phyloP scores from a whole-genome alignment of 2,329 filamentous ascomycete species.

The Neonectria hederae region DNA sequence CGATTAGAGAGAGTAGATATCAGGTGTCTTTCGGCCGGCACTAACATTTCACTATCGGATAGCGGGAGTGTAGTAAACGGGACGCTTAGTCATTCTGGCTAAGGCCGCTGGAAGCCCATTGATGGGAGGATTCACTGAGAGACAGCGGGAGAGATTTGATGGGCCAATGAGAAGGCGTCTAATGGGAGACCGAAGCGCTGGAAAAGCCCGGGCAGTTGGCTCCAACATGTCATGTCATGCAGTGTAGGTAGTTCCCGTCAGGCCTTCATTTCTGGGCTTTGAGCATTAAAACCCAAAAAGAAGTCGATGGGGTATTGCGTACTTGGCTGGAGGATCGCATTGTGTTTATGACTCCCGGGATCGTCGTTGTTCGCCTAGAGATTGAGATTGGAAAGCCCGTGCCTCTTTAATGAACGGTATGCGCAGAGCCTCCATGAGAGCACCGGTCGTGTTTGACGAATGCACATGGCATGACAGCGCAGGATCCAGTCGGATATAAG shows the following conservation, averaged over 20 bases:
- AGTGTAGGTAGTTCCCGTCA: background rate
- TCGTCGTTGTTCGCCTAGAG: background rate
- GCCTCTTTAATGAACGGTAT: background rate
- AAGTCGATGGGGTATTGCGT: background rate
- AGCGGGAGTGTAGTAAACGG: constrained; percentile 10
- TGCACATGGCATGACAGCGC: background rate
- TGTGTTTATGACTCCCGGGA: background rate
- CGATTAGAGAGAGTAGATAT: constrained; percentile 20
- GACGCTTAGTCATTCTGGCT: constrained; percentile 15
- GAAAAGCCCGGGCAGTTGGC: background rate
- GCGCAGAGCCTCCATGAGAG: background rate
- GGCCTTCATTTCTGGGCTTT: background rate
- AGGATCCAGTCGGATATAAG: background rate
- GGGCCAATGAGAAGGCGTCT: background rate
- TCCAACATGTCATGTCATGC: background rate
- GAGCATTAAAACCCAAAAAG: background rate
- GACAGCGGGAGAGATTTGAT: background rate
- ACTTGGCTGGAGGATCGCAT: background rate
- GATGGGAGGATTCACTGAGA: background rate
- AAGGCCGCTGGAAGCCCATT: background rate
- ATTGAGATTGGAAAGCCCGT: constrained; percentile 4
- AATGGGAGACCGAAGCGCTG: background rate
- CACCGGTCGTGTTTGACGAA: background rate
- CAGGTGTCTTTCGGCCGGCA: constrained; percentile 21
- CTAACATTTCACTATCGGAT: constrained; percentile 24